phyloP scores from a whole-genome alignment of 2,329 filamentous ascomycete species.

The Colletotrichum cuscutae region DNA sequence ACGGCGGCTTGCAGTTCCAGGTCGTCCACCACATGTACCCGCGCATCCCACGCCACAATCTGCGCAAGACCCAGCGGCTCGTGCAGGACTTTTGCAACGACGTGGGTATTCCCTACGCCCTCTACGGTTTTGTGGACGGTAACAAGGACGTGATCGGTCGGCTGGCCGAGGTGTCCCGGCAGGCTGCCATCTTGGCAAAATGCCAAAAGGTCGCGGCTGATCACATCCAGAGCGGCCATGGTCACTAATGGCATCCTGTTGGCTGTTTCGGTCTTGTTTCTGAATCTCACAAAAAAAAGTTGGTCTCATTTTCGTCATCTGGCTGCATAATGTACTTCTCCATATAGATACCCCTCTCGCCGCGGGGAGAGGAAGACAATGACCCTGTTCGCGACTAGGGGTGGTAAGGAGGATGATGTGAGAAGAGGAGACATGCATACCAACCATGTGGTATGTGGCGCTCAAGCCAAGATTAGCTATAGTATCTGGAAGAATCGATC shows the following conservation, averaged over 20 bases:
- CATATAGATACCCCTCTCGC: not conserved
- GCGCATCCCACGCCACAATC: slow-evolving; percentile 85
- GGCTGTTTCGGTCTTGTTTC: not conserved
- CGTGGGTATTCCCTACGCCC: slow-evolving; percentile 83
- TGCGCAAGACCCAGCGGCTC: slow-evolving; percentile 78
- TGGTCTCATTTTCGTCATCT: not conserved
- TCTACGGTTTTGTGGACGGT: slow-evolving; percentile 86
- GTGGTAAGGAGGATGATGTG: not conserved
- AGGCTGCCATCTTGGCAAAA: slow-evolving; percentile 80
- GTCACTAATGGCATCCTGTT: slow-evolving; percentile 20
- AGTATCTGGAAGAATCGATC: slow-evolving; percentile 7
- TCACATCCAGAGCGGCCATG: slow-evolving; percentile 28
- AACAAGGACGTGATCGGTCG: slow-evolving; percentile 83
- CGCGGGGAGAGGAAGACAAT: not conserved
- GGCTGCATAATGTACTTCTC: not conserved
- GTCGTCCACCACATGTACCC: slow-evolving; percentile 89
- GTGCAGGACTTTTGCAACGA: slow-evolving; percentile 86
- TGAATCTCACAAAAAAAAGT: not conserved
- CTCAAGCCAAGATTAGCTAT: not conserved
- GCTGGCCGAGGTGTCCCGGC: slow-evolving; percentile 81
- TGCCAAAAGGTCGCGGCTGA: slow-evolving; percentile 68
- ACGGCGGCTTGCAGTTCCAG: slow-evolving; percentile 90
- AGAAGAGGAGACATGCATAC: not conserved
- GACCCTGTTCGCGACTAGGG: not conserved
- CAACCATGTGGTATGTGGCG: not conserved